phyloP scores from a whole-genome alignment of 257 asterid species.

The Nemophila menziesii region DNA sequence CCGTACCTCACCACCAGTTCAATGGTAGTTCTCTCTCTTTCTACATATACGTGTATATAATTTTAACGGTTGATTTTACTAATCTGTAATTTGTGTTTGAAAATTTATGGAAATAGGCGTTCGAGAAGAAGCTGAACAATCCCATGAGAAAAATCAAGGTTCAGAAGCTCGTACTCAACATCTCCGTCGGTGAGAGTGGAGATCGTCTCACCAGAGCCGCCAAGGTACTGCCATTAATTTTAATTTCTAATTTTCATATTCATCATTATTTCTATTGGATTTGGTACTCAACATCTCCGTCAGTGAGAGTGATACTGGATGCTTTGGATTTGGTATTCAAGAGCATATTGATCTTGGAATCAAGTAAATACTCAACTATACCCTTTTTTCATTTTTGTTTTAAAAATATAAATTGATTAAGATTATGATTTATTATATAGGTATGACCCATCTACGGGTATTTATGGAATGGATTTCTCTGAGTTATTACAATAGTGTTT shows the following conservation, averaged over 20 bases:
- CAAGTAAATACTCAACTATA: constrained; percentile 32
- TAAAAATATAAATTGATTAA: background rate
- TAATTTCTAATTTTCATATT: background rate
- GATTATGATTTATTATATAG: constrained; percentile 19
- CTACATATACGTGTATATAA: too few relatives aligned
- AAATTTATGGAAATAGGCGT: constrained; percentile 23
- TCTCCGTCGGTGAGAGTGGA: constrained; percentile 61
- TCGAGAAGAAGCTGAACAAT: constrained; percentile 47
- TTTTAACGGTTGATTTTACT: too few relatives aligned
- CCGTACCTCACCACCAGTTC: too few relatives aligned
- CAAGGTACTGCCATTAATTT: constrained; percentile 15
- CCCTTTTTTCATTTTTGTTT: background rate
- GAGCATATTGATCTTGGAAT: constrained; percentile 85
- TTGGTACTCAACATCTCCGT: constrained; percentile 56
- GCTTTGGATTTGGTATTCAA: constrained; percentile 76
- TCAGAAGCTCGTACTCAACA: constrained; percentile 56
- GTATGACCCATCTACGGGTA: constrained; percentile 77
- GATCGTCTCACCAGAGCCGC: constrained; percentile 58
- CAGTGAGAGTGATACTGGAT: constrained; percentile 67
- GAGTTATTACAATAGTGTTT: constrained; percentile 61
- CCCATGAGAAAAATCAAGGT: constrained; percentile 64
- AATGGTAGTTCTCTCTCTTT: too few relatives aligned
- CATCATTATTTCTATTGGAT: too few relatives aligned
- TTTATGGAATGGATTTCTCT: constrained; percentile 83
- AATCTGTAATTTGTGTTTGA: background rate